phyloP scores from a whole-genome alignment of 1,284 basidiomycete species.

The Apiotrichum siamense region DNA sequence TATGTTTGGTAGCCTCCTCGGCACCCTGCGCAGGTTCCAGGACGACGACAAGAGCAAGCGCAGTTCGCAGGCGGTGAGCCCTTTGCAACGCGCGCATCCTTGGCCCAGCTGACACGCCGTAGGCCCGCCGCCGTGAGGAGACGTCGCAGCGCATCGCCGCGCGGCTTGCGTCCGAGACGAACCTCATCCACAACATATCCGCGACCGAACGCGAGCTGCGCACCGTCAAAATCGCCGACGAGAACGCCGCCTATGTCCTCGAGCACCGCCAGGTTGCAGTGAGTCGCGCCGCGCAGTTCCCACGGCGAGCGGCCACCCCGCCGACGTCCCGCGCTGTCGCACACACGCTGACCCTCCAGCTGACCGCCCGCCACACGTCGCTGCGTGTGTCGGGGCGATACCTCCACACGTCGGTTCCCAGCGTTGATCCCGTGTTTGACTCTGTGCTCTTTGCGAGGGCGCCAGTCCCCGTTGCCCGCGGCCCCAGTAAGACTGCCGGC shows the following conservation, averaged over 20 bases:
- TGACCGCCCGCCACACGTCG: constrained; percentile 32
- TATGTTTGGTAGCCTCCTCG: constrained; percentile 45
- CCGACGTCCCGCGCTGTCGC: background rate
- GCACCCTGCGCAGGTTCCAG: constrained; percentile 45
- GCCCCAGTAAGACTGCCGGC: constrained; percentile 24
- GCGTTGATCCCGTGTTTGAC: constrained; percentile 11
- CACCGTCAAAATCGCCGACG: constrained; percentile 31
- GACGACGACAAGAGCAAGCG: constrained; percentile 42
- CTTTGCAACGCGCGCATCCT: no score
- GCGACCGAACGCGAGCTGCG: constrained; percentile 39
- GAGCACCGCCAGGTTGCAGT: constrained; percentile 41
- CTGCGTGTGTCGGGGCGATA: constrained; percentile 33
- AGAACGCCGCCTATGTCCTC: constrained; percentile 33
- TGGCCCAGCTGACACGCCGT: background rate
- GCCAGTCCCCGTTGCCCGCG: constrained; percentile 34
- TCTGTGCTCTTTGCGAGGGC: constrained; percentile 28
- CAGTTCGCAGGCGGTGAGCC: constrained; percentile 39
- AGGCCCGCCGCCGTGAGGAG: constrained; percentile 42
- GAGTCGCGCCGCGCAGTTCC: constrained; percentile 11
- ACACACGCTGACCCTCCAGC: constrained; percentile 20
- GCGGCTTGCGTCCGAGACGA: constrained; percentile 38
- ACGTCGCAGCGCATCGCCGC: constrained; percentile 37
- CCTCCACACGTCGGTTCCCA: constrained; percentile 29
- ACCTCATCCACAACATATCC: constrained; percentile 34
- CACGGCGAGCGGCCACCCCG: no score